A percentile compares a stretch with the other conserved stretches of the same genome.
Evolutionary conservation across 73 alveolate species (phyloP).

Genomic region (Symbiodinium natans): DNA sequence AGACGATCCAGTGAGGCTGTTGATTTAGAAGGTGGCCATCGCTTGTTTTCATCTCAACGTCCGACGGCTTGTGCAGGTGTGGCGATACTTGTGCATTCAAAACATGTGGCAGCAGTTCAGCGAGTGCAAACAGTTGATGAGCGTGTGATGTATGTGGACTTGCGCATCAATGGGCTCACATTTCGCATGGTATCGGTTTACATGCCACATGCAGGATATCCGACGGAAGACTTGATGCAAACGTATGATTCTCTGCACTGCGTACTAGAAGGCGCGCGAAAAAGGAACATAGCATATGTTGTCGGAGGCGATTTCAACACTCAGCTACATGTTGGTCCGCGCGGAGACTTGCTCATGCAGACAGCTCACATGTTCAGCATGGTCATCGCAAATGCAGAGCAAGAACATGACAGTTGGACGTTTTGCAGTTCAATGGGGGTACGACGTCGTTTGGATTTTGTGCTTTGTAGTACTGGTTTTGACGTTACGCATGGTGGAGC

Average conservation of each 20-base stretch:
- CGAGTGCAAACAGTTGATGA: too few species aligned
- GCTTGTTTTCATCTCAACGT: neutral
- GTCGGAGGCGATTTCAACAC: slow-evolving; percentile 33
- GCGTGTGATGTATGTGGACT: neutral
- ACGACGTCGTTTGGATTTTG: neutral
- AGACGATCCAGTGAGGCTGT: neutral
- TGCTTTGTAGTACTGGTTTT: neutral
- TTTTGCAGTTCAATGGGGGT: slow-evolving; percentile 12
- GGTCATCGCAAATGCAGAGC: neutral
- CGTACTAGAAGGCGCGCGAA: neutral
- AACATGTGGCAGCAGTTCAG: too few species aligned
- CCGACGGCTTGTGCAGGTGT: slow-evolving; percentile 10
- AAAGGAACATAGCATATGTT: neutral
- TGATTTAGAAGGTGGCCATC: neutral
- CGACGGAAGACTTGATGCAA: neutral
- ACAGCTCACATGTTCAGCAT: neutral
- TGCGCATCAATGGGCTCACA: too few species aligned
- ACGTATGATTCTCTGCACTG: neutral
- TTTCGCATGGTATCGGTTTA: too few species aligned
- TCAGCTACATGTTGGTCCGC: neutral
- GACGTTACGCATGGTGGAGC: neutral
- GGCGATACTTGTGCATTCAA: neutral
- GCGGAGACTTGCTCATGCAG: neutral
- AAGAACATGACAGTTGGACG: neutral
- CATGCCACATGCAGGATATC: slow-evolving; percentile 4